Conservation (phyloP, 2,329 filamentous ascomycete genomes). For the Chrysosporium queenslandicum region DNA sequence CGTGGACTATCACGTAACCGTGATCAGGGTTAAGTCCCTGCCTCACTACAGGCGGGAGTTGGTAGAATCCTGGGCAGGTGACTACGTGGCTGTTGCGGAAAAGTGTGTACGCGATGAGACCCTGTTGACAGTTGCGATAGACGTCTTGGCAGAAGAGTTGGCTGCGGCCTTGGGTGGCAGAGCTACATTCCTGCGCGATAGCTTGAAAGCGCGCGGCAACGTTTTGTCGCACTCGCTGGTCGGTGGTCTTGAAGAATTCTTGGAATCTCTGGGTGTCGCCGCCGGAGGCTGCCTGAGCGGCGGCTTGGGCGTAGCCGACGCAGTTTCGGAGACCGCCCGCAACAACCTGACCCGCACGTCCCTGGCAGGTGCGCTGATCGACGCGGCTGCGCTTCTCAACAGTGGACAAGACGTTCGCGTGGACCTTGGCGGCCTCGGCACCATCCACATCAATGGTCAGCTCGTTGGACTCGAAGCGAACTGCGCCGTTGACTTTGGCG, state of each 20-base stretch:
- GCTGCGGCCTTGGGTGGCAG: conserved; percentile 41
- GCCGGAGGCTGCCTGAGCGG: conserved; percentile 42
- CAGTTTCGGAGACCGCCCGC: conserved; percentile 45
- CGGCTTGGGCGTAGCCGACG: conserved; percentile 44
- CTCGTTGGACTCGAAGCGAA: conserved; percentile 51
- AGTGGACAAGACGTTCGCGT: conserved; percentile 19
- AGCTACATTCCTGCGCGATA: conserved; percentile 48
- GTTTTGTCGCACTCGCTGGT: conserved; percentile 35
- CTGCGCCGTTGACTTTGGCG: conserved; percentile 34
- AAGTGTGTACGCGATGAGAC: conserved; percentile 54
- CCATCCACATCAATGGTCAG: conserved; percentile 50
- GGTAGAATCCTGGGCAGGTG: conserved; percentile 52
- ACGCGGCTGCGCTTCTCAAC: conserved; percentile 16
- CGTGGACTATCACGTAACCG: conserved; percentile 55
- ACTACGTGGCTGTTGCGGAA: conserved; percentile 47
- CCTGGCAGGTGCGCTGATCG: conserved; percentile 45
- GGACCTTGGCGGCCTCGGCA: conserved; percentile 42
- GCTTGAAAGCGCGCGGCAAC: conserved; percentile 46
- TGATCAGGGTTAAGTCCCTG: conserved; percentile 57
- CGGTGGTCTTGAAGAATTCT: conserved; percentile 57
- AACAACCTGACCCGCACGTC: conserved; percentile 38
- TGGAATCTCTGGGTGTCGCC: conserved; percentile 36
- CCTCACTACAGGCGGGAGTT: conserved; percentile 40
- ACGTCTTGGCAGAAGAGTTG: conserved; percentile 53
- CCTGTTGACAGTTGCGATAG: conserved; percentile 43